Base-by-base conservation (phyloP, 2,329 filamentous ascomycete species). In the Pseudogymnoascus sp. region DNA sequence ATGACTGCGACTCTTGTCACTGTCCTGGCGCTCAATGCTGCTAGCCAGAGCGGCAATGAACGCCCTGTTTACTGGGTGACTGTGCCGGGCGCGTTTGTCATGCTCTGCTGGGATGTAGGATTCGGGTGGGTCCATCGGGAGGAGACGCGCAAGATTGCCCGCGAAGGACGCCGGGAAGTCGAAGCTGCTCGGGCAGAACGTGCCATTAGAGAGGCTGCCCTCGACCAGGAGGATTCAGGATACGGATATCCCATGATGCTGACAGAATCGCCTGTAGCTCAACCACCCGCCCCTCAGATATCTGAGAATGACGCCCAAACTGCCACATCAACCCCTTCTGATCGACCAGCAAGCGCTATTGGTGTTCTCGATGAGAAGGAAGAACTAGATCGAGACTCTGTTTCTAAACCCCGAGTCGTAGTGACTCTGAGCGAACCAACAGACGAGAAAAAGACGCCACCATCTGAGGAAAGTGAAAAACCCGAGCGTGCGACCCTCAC, bases 1-100 rank as follows among this genome's bases (percentile, higher is more conserved):
- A 90, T 91, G 87, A 80, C 85, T 1, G 79, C 78, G 0, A 89
- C 88, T 0, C 79, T 91, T 26, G 76, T 90, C 63, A 86, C 86
- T 0, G 77, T 91, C 0, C 76, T 91, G 1, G 83, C 80, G 0
- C 71, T 90, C 29, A 91, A 91, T 60, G 88, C 88, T 1, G 78
- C 82, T 0, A 83, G 80, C 26, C 74, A 80, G 10, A 77, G 72
- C 0, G 78, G 74, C 0, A 76, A 79, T 0, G 77, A 84, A 38
- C 76, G 79, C 50, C 86, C 83, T 0, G 87, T 90, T 0, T 90
- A 82, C 65, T 90, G 81, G 75, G 83, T 91, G 0, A 91, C 88
- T 0, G 70, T 89, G 2, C 88, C 88, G 1, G 88, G 85, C 0
- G 87, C 88, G 0, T 77, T 85, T 29, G 74, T 90, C 60, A 87